phyloP scores from a whole-genome alignment of 2,329 filamentous ascomycete species.

The Aureobasidium sp. region DNA sequence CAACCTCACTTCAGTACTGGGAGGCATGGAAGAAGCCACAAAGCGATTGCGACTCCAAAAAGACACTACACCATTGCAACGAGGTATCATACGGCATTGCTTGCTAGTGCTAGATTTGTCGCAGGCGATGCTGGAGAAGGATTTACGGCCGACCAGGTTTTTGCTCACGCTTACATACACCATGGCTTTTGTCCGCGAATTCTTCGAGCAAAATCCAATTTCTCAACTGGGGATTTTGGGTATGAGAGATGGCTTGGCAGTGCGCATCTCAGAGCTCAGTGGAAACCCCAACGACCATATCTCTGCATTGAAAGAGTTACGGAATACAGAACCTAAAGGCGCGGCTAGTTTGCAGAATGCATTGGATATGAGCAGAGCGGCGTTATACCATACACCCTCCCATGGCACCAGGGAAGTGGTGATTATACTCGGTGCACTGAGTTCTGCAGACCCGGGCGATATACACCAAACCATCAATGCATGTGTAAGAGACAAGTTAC shows the following conservation, averaged over 20 bases:
- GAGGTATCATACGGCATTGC: conserved; percentile 95
- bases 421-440: conserved; percentile 80
- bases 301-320: conserved; percentile 56
- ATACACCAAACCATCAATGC: conserved; percentile 81
- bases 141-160: conserved; percentile 81
- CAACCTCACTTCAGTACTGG: conserved; percentile 25
- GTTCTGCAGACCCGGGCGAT: conserved; percentile 87
- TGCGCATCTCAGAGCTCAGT: conserved; percentile 78
- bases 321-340: conserved; percentile 38
- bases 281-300: conserved; percentile 89
- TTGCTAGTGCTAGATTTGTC: conserved; percentile 84
- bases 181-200: conserved; percentile 82
- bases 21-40: conserved; percentile 27
- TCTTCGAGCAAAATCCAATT: conserved; percentile 98
- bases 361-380: conserved; percentile 86
- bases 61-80: conserved; percentile 90
- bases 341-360: conserved; percentile 71
- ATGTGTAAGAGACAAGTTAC: conserved; percentile 73
- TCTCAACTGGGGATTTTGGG: conserved; percentile 88
- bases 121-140: conserved; percentile 93
- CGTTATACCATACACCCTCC: conserved; percentile 83
- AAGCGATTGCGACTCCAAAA: conserved; percentile 58
- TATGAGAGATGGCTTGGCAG: conserved; percentile 84
- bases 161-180: conserved; percentile 74
- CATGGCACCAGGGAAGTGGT: conserved; percentile 92